Evolutionary conservation across 192 early-diverging fungal genomes (phyloP).

Genomic region (Umbelopsis sp.): DNA sequence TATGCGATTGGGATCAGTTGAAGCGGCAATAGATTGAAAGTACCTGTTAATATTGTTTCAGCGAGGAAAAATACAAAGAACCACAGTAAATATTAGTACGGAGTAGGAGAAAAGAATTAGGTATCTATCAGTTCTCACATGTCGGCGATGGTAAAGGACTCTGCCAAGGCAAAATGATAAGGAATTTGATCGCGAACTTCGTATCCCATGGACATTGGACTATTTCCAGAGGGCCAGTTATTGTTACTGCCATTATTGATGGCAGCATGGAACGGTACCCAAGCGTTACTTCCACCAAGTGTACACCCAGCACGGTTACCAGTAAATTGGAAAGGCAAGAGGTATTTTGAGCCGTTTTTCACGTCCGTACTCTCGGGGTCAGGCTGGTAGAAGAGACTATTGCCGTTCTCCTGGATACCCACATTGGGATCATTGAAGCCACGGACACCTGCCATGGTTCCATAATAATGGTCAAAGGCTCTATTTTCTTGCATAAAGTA

Average conservation of each 20-base stretch:
- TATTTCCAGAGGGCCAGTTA: conserved; percentile 29
- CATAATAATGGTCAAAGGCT: conserved; percentile 32
- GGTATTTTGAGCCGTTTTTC: conserved; percentile 20
- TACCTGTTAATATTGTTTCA: neutral
- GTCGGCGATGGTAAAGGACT: conserved; percentile 30
- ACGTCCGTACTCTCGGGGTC: conserved; percentile 9
- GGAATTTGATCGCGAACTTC: conserved; percentile 24
- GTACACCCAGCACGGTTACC: conserved; percentile 34
- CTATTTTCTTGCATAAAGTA: conserved; percentile 37
- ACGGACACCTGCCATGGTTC: conserved; percentile 29
- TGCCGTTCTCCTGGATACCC: conserved; percentile 27
- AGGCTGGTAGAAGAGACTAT: conserved; percentile 29
- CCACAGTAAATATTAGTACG: neutral
- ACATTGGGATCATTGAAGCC: conserved; percentile 33
- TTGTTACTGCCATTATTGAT: conserved; percentile 22
- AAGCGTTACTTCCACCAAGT: conserved; percentile 26
- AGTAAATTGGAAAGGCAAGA: conserved; percentile 24
- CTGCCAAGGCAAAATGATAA: conserved; percentile 26
- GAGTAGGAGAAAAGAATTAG: no score
- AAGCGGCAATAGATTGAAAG: conserved; percentile 20
- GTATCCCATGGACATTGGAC: conserved; percentile 29
- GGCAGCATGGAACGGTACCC: conserved; percentile 23
- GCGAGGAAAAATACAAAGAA: neutral
- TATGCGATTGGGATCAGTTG: conserved; percentile 31
- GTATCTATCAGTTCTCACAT: neutral